Base-by-base conservation (phyloP, 139 green algal species). In the Chlorella sorokiniana region DNA sequence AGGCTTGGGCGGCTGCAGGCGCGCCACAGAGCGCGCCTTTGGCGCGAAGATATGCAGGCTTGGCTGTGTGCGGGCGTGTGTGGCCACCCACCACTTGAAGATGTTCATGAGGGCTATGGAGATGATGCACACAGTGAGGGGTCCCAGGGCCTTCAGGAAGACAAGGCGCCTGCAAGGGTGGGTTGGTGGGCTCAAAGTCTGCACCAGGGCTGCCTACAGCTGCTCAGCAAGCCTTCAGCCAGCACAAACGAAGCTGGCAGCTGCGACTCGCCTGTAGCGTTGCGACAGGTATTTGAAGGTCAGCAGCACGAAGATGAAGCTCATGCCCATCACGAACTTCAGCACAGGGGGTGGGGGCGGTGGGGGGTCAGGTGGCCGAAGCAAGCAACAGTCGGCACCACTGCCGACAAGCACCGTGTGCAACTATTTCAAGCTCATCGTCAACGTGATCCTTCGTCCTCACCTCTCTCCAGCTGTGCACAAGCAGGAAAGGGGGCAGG, bases 41-140 rank as follows among this genome's bases (percentile, higher is more conserved):
- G n/a, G 48, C 16, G 48, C 48, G 16, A 11, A 59, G 14, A 59
- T 16, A 59, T 16, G 16, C 48, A 59, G 14, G 48, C 48, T 25
- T 59, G 48, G 16, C 14, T 59, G 48, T 16, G 16, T 16, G 48
- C 48, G 16, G 11, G 61, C 4, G 3, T 3, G 23, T 27, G 4
- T 10, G 37, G 4, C 3, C 31, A 10, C 62, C 23, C 40, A 74
- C 40, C 82, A 83, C 25, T 87, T 40, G 56, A 88, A 90, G 68
- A 91, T 89, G 81, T 88, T 89, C 67, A 84, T 86, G 41, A 91
- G 76, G 31, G 76, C 83, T 59, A 92, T 93, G 74, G 81, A 87
- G 27, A 92, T 33, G 45, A 91, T 63, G 48, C 82, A 84, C 2
- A 92, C 87, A 18, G 82, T 85, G 1, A 93, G 64, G 1, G 89